Base-by-base conservation (phyloP, 805 yeast genomes). In the Tetrapisispora arboricola region DNA sequence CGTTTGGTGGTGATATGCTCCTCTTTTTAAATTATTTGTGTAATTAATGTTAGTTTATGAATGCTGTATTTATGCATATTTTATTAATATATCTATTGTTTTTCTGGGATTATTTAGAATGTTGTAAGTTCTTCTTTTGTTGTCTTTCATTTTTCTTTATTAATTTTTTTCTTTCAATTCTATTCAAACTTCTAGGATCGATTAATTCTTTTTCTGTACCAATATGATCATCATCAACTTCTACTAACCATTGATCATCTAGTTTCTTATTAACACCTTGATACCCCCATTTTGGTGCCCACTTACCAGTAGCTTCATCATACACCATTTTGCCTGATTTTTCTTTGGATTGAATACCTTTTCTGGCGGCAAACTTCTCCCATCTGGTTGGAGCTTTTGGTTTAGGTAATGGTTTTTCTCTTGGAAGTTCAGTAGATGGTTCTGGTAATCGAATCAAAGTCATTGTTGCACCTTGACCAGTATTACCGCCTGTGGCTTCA, bases 241-340 rank as follows among this genome's bases (percentile, higher is more conserved):
- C 99, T 43, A 90, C 96, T 57, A 86, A 71, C 98, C 98, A 92
- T 64, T 92, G 96, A 55, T 73, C 67, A 55, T 90, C 97, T 51
- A 79, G 57, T 41, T 78, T 76, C 67, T 92, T 90, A 65, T 92
- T 92, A 65, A 78, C 77, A 57, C 97, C 97, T 49, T 83, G 80
- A 69, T 82, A 90, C 45, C 99, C 99, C 98, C 98, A 92, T 65
- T 87, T 90, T 54, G 94, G 90, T 46, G 82, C 95, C 98, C 98
- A 92, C 65, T 87, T 88, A 39, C 90, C 88, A 24, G 75, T 66
- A 25, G 75, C 92, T 63, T 92, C 97, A 63, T 92, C 95, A 54
- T 68, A 92, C 1, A 84, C 86, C 75, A 80, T 70, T 66, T 85
- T 92, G 36, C 95, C 96, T 22, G 84, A 80, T 61, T 81, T 87